A percentile compares a stretch with the other conserved stretches of the same genome.
These are phyloP conservation scores for Lolium perenne DNA, from an alignment of 176 grass and related monocot genomes.

Conservation along the genomic window DNA sequence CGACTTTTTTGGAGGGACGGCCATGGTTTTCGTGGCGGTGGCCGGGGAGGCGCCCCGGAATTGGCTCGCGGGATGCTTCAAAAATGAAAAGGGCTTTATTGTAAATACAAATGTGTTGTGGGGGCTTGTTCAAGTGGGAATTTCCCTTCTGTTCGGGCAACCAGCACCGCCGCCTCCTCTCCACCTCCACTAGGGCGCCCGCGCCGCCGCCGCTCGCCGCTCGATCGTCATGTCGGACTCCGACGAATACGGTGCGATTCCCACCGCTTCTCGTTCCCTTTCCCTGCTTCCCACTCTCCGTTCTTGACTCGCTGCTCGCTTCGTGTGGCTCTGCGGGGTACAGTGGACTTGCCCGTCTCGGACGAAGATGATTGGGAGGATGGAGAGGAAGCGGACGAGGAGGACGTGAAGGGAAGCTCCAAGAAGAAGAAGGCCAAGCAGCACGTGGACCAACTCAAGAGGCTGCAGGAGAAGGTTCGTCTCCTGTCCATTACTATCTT, in stretches of 20 bases:
- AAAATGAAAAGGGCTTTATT: not conserved
- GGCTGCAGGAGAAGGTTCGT: slow-evolving; percentile 76
- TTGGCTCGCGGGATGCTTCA: not conserved
- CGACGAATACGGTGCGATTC: slow-evolving; percentile 58
- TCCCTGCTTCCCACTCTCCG: not conserved
- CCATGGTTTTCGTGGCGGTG: slow-evolving; percentile 35
- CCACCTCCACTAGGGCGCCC: slow-evolving; percentile 28
- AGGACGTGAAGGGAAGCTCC: not conserved
- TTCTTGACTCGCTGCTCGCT: slow-evolving; percentile 34
- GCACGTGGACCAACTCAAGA: slow-evolving; percentile 72
- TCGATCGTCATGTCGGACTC: slow-evolving; percentile 64
- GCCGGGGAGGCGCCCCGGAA: slow-evolving; percentile 10
- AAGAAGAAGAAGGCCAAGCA: slow-evolving; percentile 53
- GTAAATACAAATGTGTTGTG: too few relatives aligned
- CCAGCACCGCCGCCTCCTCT: not conserved
- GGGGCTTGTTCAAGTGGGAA: too few relatives aligned
- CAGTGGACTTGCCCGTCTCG: slow-evolving; percentile 53
- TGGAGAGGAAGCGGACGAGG: slow-evolving; percentile 13
- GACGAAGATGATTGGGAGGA: slow-evolving; percentile 39
- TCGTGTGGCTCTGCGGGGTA: slow-evolving; percentile 25
- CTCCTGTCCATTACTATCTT: too few relatives aligned
- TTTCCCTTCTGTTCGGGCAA: not conserved
- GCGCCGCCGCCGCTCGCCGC: slow-evolving; percentile 17
- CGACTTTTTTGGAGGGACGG: slow-evolving; percentile 29
- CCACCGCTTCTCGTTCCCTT: not conserved